phyloP scores from a whole-genome alignment of 2,329 filamentous ascomycete species.

The Aspergillus versicolor region DNA sequence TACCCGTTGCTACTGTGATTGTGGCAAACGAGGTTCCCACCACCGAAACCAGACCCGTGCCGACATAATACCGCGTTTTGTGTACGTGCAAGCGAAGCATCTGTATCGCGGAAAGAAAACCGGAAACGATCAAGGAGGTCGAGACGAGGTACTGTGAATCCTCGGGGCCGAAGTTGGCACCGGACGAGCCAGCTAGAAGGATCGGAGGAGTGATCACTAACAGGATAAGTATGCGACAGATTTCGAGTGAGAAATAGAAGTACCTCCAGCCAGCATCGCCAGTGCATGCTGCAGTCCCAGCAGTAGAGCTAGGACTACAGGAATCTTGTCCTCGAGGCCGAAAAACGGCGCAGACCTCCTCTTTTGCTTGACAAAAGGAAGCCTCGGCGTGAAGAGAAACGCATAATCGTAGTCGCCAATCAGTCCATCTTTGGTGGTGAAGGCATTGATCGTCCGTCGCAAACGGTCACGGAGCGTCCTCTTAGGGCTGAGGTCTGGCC shows the following conservation, averaged over 20 bases:
- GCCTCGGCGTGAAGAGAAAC: slow-evolving; percentile 76
- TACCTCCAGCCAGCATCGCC: slow-evolving; percentile 60
- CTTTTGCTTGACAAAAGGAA: slow-evolving; percentile 75
- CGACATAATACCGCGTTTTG: slow-evolving; percentile 62
- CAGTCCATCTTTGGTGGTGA: slow-evolving; percentile 65
- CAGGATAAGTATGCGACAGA: slow-evolving; percentile 16
- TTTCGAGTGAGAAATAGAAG: no score
- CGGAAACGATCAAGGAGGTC: slow-evolving; percentile 66
- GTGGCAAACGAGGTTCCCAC: slow-evolving; percentile 68
- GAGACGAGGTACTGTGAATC: slow-evolving; percentile 66
- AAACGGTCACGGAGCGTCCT: slow-evolving; percentile 36
- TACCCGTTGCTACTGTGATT: slow-evolving; percentile 63
- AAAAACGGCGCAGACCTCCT: slow-evolving; percentile 66
- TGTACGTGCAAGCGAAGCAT: slow-evolving; percentile 66
- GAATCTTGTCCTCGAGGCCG: slow-evolving; percentile 67
- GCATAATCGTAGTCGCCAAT: slow-evolving; percentile 87
- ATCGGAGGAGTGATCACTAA: slow-evolving; percentile 63
- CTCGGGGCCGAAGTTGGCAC: slow-evolving; percentile 57
- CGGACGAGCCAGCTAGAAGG: slow-evolving; percentile 55
- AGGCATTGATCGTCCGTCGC: slow-evolving; percentile 34
- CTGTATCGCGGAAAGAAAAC: slow-evolving; percentile 64
- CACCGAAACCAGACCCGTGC: slow-evolving; percentile 66
- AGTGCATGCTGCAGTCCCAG: slow-evolving; percentile 70
- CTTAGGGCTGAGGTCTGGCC: slow-evolving; percentile 40
- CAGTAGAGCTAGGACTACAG: slow-evolving; percentile 63